Evolutionary conservation across 2,329 filamentous ascomycete species (phyloP).

Genomic region (Ceratocystis lukuohia): DNA sequence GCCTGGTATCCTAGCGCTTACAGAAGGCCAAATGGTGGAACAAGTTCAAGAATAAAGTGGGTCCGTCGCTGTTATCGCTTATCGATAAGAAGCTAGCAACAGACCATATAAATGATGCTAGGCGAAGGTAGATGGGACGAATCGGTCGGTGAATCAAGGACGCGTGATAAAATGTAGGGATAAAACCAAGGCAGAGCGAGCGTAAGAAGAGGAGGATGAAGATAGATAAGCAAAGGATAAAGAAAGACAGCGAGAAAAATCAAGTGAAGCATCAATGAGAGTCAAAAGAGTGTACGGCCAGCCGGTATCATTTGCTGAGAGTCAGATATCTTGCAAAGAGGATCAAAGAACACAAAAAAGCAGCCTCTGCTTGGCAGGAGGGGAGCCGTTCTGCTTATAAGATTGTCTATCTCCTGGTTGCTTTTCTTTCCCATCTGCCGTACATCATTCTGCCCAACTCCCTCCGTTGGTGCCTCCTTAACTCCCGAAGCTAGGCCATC

Average conservation of each 20-base stretch:
- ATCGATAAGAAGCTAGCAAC: not conserved
- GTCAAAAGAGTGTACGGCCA: conserved; percentile 9
- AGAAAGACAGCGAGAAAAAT: not conserved
- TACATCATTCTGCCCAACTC: too few species aligned
- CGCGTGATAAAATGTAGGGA: not conserved
- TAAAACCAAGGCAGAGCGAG: not conserved
- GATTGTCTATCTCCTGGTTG: not conserved
- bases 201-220: not conserved
- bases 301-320: not conserved
- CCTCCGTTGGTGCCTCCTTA: not conserved
- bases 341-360: conserved; percentile 9
- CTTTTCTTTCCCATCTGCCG: not conserved
- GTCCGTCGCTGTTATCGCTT: not conserved
- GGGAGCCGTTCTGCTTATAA: not conserved
- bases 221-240: not conserved
- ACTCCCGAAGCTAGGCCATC: not conserved
- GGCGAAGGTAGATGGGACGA: not conserved
- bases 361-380: not conserved
- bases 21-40: not conserved
- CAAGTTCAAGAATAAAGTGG: not conserved
- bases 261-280: not conserved
- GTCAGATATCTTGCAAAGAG: conserved; percentile 6
- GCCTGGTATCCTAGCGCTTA: not conserved
- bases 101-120: not conserved
- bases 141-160: not conserved